Evolutionary conservation across 768 basidiomycete genomes (phyloP).

Genomic region (Multifurca ochricompacta): DNA sequence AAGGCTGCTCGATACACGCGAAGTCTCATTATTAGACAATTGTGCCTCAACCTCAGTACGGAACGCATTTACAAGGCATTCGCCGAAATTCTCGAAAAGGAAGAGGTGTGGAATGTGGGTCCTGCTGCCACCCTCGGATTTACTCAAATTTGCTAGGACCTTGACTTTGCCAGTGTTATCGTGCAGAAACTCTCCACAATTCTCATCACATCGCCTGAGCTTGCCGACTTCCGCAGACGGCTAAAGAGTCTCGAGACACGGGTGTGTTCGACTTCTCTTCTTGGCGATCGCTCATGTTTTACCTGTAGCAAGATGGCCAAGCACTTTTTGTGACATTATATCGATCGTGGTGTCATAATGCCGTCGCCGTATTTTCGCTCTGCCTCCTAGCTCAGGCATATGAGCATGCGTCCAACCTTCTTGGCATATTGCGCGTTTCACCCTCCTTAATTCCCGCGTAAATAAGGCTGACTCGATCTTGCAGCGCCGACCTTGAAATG

Average conservation of each 20-base stretch:
- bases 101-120: slow-evolving; percentile 56
- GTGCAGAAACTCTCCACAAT: slow-evolving; percentile 97
- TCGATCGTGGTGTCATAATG: slow-evolving; percentile 97
- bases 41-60: slow-evolving; percentile 90
- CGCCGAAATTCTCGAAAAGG: slow-evolving; percentile 95
- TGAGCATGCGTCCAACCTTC: slow-evolving; percentile 93
- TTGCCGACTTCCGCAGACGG: slow-evolving; percentile 89
- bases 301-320: slow-evolving; percentile 84
- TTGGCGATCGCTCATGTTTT: not conserved
- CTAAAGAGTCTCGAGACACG: slow-evolving; percentile 90
- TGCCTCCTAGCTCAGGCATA: slow-evolving; percentile 97
- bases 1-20: slow-evolving; percentile 79
- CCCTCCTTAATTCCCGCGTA: not conserved
- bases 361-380: slow-evolving; percentile 92
- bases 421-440: slow-evolving; percentile 81
- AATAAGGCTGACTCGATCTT: not conserved
- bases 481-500: slow-evolving; percentile 91
- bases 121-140: not conserved
- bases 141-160: slow-evolving; percentile 47
- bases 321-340: slow-evolving; percentile 90
- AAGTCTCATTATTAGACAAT: slow-evolving; percentile 90
- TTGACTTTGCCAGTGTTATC: slow-evolving; percentile 96
- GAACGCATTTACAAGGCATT: slow-evolving; percentile 94
- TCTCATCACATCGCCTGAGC: slow-evolving; percentile 89
- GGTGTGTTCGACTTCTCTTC: slow-evolving; percentile 36